Conservation (phyloP, 805 yeast species). For the Lachancea lanzarotensis region DNA sequence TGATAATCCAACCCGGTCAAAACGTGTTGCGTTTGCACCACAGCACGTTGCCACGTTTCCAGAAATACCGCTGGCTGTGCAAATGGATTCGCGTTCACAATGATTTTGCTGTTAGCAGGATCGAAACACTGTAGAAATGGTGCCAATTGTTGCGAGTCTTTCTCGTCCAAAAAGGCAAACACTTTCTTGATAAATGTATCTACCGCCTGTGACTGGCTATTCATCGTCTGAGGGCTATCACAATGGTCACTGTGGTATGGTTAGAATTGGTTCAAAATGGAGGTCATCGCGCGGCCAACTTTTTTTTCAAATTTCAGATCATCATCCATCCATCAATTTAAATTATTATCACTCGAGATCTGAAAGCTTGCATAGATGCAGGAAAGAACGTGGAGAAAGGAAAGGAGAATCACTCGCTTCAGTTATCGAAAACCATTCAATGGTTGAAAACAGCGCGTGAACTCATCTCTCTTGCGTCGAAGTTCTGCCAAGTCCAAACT, state of each 20-base stretch:
- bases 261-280: too few species aligned
- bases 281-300: neutral
- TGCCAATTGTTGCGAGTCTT: constrained; percentile 26
- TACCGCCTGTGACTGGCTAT: constrained; percentile 24
- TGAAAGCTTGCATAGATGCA: too few species aligned
- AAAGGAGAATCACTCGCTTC: too few species aligned
- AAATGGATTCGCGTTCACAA: constrained; percentile 29
- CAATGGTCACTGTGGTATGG: too few species aligned
- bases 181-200: constrained; percentile 31
- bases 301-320: neutral
- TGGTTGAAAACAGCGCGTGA: neutral
- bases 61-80: constrained; percentile 26
- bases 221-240: neutral
- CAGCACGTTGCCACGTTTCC: constrained; percentile 28
- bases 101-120: constrained; percentile 22
- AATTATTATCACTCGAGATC: too few species aligned
- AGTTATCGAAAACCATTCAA: too few species aligned
- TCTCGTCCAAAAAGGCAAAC: constrained; percentile 31
- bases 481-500: too few species aligned
- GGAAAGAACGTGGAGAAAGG: too few species aligned
- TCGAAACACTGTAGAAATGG: constrained; percentile 26
- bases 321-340: neutral
- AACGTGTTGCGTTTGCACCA: constrained; percentile 50
- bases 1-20: constrained; percentile 62
- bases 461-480: too few species aligned